Percentiles rank a stretch among this genome's conserved stretches.
Evolutionary conservation across 169 alveolate genomes (phyloP).

Genomic region (Amoebophrya sp.): DNA sequence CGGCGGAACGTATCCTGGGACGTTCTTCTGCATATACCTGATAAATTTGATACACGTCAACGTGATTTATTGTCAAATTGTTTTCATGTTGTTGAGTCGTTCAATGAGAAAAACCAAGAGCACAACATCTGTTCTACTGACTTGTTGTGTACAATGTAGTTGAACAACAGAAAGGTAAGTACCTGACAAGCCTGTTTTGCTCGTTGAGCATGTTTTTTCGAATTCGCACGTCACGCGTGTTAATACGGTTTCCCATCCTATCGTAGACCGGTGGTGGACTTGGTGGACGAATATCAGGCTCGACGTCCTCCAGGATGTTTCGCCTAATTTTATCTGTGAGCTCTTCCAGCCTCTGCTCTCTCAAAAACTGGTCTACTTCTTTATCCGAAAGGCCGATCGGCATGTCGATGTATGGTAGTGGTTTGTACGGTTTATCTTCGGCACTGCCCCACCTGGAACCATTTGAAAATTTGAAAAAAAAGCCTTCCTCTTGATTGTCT

Average conservation of each 20-base stretch:
- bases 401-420: constrained; percentile 78
- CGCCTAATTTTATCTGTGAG: constrained; percentile 59
- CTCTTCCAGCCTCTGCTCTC: constrained; percentile 83
- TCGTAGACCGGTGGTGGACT: constrained; percentile 85
- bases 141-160: too few species aligned
- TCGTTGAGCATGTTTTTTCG: constrained; percentile 74
- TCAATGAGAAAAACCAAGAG: too few species aligned
- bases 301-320: constrained; percentile 66
- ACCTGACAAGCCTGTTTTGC: constrained; percentile 70
- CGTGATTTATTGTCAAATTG: too few species aligned
- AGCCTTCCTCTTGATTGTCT: too few species aligned
- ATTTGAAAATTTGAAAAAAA: too few species aligned
- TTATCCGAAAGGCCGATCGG: constrained; percentile 77
- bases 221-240: constrained; percentile 72
- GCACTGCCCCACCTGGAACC: constrained; percentile 4
- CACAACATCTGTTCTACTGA: too few species aligned
- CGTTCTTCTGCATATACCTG: constrained; percentile 68
- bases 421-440: constrained; percentile 62
- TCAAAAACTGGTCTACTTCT: constrained; percentile 74
- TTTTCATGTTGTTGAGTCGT: too few species aligned
- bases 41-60: too few species aligned
- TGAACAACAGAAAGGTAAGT: too few species aligned
- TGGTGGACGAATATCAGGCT: constrained; percentile 81
- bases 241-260: constrained; percentile 72
- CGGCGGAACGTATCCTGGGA: constrained; percentile 77